Conservation (phyloP, 208 protist genomes). For the Strigomonas culicis region DNA sequence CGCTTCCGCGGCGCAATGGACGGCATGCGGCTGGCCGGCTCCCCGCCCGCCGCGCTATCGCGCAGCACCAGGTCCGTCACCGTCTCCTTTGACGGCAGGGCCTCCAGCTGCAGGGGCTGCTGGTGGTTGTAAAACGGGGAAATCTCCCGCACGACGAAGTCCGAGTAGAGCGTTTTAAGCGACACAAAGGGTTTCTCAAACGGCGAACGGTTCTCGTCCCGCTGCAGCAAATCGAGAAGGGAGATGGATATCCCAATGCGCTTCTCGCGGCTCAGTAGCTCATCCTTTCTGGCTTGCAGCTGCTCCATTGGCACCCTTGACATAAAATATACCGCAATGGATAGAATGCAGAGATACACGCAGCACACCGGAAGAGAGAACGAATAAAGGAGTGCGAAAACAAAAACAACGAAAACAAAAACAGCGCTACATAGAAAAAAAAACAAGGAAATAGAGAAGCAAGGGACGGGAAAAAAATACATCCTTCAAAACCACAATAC, state of each 20-base stretch:
- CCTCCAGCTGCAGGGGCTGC: slow-evolving; percentile 57
- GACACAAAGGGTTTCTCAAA: slow-evolving; percentile 34
- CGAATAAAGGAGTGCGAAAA: background rate
- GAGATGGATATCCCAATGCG: slow-evolving; percentile 55
- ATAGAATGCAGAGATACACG: background rate
- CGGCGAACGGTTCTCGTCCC: background rate
- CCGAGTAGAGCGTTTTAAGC: slow-evolving; percentile 80
- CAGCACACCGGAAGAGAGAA: too few species aligned
- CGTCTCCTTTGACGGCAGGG: background rate
- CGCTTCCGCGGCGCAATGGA: background rate
- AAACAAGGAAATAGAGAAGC: background rate
- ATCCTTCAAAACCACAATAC: too few species aligned
- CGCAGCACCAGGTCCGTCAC: too few species aligned
- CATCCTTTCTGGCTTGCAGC: background rate
- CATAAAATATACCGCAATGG: background rate
- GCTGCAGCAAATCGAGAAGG: slow-evolving; percentile 33
- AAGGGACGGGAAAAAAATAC: background rate
- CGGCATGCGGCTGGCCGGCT: background rate
- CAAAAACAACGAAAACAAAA: background rate
- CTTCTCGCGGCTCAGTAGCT: slow-evolving; percentile 34
- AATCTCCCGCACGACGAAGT: slow-evolving; percentile 87
- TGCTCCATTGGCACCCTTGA: background rate
- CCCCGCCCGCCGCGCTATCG: too few species aligned
- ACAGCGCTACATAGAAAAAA: background rate
- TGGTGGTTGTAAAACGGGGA: slow-evolving; percentile 54